Conservation (phyloP, 805 yeast species). For the Naumovozyma baii region DNA sequence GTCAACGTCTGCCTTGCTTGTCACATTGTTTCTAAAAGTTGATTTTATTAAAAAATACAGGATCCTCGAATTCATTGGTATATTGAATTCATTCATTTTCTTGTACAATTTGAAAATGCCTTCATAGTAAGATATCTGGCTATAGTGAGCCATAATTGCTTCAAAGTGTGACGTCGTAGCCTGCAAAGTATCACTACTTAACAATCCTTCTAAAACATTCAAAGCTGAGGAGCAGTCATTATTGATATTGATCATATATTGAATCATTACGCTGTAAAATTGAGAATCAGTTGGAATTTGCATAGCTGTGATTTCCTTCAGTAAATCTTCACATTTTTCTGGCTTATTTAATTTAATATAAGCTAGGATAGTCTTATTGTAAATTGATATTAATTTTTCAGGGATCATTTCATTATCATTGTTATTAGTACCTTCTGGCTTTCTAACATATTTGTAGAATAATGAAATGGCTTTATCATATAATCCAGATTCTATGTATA, state of each 20-base stretch:
- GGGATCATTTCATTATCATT: neutral
- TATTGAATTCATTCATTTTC: constrained; percentile 18
- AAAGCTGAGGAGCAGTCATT: constrained; percentile 19
- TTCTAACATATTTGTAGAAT: constrained; percentile 13
- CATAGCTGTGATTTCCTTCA: constrained; percentile 9
- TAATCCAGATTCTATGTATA: constrained; percentile 16
- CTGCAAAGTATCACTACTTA: constrained; percentile 9
- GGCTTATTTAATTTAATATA: constrained; percentile 10
- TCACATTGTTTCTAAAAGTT: constrained; percentile 23
- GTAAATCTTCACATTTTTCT: constrained; percentile 12
- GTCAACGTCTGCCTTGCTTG: constrained; percentile 21
- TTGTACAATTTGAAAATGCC: constrained; percentile 23
- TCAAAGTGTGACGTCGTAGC: constrained; percentile 24
- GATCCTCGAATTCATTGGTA: constrained; percentile 20
- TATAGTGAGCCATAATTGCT: constrained; percentile 25
- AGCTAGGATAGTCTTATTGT: constrained; percentile 20
- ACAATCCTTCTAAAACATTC: constrained; percentile 12
- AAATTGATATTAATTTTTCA: constrained; percentile 10
- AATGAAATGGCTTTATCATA: constrained; percentile 15
- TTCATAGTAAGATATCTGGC: constrained; percentile 18
- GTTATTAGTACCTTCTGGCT: no score
- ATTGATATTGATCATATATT: constrained; percentile 10
- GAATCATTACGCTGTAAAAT: constrained; percentile 18
- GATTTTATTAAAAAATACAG: constrained; percentile 27
- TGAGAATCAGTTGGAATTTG: constrained; percentile 13